Conservation (phyloP, 2,329 filamentous ascomycete genomes). For the Penicillium capsulatum region DNA sequence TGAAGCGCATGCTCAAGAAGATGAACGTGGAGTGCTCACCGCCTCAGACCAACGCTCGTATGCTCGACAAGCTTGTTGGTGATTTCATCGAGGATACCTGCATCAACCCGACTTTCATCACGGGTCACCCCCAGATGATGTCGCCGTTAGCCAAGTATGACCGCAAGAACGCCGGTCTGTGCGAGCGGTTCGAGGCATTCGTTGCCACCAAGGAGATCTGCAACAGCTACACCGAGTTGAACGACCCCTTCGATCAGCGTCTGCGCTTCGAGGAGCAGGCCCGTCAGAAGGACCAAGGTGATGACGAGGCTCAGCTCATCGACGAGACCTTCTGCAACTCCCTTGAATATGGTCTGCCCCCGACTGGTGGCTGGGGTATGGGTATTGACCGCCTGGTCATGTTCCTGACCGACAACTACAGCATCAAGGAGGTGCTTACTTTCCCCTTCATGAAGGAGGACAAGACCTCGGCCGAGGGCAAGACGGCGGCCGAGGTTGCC, state of each 20-base stretch:
- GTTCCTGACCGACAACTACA: conserved; percentile 94
- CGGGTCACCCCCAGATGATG: conserved; percentile 82
- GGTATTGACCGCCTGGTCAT: conserved; percentile 91
- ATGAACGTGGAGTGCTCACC: conserved; percentile 84
- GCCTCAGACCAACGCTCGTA: conserved; percentile 87
- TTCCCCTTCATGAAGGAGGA: conserved; percentile 99
- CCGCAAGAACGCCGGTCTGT: conserved; percentile 73
- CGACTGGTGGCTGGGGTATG: conserved; percentile 94
- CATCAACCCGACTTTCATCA: conserved; percentile 89
- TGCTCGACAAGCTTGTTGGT: conserved; percentile 91
- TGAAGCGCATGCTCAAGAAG: conserved; percentile 80
- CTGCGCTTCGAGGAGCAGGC: conserved; percentile 92
- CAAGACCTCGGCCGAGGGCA: conserved; percentile 46
- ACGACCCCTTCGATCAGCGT: conserved; percentile 92
- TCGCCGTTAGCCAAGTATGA: conserved; percentile 95
- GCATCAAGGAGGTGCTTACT: conserved; percentile 89
- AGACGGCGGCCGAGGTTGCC: conserved; percentile 59
- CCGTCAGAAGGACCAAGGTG: conserved; percentile 89
- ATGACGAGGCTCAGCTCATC: conserved; percentile 92
- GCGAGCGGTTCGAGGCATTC: conserved; percentile 96
- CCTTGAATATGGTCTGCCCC: conserved; percentile 85
- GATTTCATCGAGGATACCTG: conserved; percentile 94
- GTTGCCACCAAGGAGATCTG: conserved; percentile 66
- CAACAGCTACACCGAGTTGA: conserved; percentile 93
- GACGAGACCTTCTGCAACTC: conserved; percentile 93